Base-by-base conservation (phyloP, 495 filamentous ascomycete genomes). In the Penicillium cinerascens region DNA sequence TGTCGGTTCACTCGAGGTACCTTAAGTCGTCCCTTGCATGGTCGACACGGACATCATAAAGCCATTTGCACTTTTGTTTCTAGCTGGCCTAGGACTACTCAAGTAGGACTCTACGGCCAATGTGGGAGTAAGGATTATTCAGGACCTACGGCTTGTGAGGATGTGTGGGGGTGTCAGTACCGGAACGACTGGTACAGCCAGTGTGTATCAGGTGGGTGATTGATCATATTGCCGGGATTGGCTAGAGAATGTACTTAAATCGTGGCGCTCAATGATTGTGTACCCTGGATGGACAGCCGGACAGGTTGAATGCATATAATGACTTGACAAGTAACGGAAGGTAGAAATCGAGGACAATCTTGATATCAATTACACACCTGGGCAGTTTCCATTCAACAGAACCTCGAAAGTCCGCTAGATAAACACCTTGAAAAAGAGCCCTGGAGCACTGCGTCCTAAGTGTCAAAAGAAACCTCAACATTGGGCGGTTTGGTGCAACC, bases 161-260 rank as follows among this genome's bases (percentile, higher is more conserved):
- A 66, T 6, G 70, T 64, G 36, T 70, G 61, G 47, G 56, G 47
- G n/a, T 73, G 71, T 27, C 47, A 58, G 6, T 61, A 54, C 35
- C 56, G 67, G 35, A 73, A 70, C 51, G 62, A 62, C 6, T 74
- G 63, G 56, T 74, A 70, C 54, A 73, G 63, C 45, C 69, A 73
- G 49, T 74, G 71, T 49, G 17, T 75, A 9, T 47, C 51, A 40
- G 52, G 65, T 66, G 52, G 55, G 81, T 86, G 20, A 80, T 74
- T 1, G 71, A 85, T 43, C 83, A 87, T 66, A 67, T 87, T 8
- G 67, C 62, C 39, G 78, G 69, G 8, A 78, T 84, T 37, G 46
- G 29, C 10, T 33, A 13, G 11, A 33, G 4, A 33, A 10, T 13
- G 11, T 29, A 29, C 9, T 7, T 23, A 2, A 6, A 23, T 23